Conservation (phyloP, 108 stramenopile species). For the Schizochytrium sp. region DNA sequence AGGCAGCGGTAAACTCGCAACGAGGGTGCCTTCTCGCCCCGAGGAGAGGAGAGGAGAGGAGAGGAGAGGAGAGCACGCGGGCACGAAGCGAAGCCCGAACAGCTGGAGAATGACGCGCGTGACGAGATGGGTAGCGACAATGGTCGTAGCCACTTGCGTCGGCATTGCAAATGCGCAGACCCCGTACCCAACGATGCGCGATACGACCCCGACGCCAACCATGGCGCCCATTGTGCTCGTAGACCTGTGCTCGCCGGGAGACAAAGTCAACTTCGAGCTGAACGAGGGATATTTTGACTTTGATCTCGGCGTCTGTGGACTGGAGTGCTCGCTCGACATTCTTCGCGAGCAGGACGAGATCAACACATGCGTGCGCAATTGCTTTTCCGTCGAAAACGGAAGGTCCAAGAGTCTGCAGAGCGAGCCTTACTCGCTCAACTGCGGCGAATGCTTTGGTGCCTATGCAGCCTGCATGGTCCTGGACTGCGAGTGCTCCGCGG, state of each 20-base stretch:
- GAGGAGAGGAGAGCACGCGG: too few relatives aligned
- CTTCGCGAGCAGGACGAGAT: background rate
- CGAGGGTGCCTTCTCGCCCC: too few relatives aligned
- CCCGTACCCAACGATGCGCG: background rate
- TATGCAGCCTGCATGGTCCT: background rate
- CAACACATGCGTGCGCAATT: background rate
- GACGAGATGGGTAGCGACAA: too few relatives aligned
- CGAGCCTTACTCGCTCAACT: background rate
- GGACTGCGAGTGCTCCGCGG: background rate
- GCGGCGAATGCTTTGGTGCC: background rate
- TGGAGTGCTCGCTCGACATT: background rate
- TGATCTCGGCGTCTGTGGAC: background rate
- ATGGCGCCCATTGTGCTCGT: background rate
- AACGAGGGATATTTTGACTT: background rate
- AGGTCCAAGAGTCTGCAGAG: background rate
- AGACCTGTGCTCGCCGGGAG: background rate
- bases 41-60: too few relatives aligned
- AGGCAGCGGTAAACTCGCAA: too few relatives aligned
- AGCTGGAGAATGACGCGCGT: too few relatives aligned
- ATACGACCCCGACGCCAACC: background rate
- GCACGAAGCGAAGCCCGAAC: too few relatives aligned
- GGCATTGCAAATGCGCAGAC: background rate
- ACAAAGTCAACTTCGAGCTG: background rate
- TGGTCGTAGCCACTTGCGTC: too few relatives aligned
- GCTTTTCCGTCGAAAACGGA: background rate